Base-by-base conservation (phyloP, 345 rosid species). In the Eucalyptus pauciflora region DNA sequence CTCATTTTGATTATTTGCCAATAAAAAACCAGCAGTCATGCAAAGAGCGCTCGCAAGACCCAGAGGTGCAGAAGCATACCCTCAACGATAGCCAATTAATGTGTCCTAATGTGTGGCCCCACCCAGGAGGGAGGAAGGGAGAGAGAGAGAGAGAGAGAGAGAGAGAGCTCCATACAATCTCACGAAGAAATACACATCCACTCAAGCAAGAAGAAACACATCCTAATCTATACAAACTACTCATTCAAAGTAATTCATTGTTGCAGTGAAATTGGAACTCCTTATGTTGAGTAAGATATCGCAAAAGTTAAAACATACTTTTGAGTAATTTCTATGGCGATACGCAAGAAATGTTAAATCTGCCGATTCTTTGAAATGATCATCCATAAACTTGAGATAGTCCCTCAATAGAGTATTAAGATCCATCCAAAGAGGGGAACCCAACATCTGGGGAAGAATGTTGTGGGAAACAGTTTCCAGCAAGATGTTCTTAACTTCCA, bases 321-420 rank as follows among this genome's bases (percentile, higher is more conserved):
- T 98, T 83, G 99, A 95, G 93, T 97, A 98, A 93, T 96, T 98
- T 94, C 99, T 94, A 87, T 98, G 98, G 89, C 99, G 98, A 92
- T 98, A 98, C 25, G 99, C 99, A 87, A 98, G 98, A 93, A 94
- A 97, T 37, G 99, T 97, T 87, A 98, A 99, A 92, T 98, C 99
- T 88, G 99, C 98, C 29, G 98, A 98, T 93, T 98, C 99, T 92
- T 96, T 93, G 80, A 96, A 95, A 94, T 98, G 97, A 87, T 98
- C 99, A 95, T 98, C 99, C 99, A 97, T 97, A 93, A 97, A 98
- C 93, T 94, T 95, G 88, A 97, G 96, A 88, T 98, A 98, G 93
- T 98, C 99, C 93, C 94, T 95, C 64, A 98, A 94, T 90, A 97
- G 94, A 92, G 91, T 92, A 91, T 92, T 93, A 88, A 94, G 93